Evolutionary conservation across 805 yeast species (phyloP).

Genomic region (Hyphopichia homilentoma): DNA sequence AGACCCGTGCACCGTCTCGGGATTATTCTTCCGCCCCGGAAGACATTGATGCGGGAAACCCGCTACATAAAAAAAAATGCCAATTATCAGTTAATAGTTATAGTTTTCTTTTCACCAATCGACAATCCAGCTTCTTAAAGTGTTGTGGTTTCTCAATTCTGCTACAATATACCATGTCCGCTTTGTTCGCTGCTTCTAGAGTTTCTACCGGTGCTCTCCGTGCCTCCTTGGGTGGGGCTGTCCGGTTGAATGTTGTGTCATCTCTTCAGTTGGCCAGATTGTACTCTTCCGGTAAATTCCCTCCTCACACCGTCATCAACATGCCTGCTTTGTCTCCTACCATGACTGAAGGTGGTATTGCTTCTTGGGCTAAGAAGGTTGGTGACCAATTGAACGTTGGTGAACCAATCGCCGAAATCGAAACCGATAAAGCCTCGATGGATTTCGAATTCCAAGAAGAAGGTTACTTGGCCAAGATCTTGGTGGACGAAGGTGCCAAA

Average conservation of each 20-base stretch:
- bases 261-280: conserved; percentile 33
- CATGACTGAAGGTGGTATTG: conserved; percentile 93
- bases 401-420: conserved; percentile 93
- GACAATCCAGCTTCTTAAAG: too few species aligned
- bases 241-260: conserved; percentile 13
- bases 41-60: conserved; percentile 29
- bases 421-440: conserved; percentile 97
- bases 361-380: conserved; percentile 82
- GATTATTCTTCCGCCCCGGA: conserved; percentile 24
- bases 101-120: too few species aligned
- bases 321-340: conserved; percentile 99
- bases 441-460: conserved; percentile 98
- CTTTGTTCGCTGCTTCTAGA: conserved; percentile 33
- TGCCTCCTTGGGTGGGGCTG: conserved; percentile 17
- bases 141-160: too few species aligned
- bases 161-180: too few species aligned
- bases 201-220: conserved; percentile 21
- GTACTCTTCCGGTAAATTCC: conserved; percentile 52
- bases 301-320: conserved; percentile 81
- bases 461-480: conserved; percentile 83
- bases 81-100: too few species aligned
- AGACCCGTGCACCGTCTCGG: conserved; percentile 12
- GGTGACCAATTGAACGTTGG: conserved; percentile 92
- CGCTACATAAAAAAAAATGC: too few species aligned
- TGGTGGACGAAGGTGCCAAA: conserved; percentile 79